These are phyloP conservation scores for Gaultheria prostrata DNA, from an alignment of 148 eudicot species.

Conservation along the genomic window DNA sequence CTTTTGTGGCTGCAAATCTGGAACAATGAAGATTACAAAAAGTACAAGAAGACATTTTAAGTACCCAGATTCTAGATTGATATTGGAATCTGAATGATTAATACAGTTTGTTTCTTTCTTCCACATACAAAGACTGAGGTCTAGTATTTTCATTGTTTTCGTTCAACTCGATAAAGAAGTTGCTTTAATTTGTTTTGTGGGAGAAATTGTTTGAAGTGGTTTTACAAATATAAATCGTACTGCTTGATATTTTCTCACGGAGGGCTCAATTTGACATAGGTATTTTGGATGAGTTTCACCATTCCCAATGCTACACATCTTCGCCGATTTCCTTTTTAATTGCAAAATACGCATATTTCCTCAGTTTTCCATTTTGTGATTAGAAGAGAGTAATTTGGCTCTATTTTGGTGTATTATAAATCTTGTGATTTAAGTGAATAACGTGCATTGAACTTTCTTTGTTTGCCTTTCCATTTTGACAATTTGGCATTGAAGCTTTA, in stretches of 20 bases:
- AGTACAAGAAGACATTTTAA: neutral
- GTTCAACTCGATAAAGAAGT: neutral
- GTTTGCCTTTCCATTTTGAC: neutral
- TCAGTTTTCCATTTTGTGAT: neutral
- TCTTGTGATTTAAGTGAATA: neutral
- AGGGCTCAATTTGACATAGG: neutral
- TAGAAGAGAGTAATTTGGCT: neutral
- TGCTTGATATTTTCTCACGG: neutral
- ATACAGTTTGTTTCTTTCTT: neutral
- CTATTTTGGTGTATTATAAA: neutral
- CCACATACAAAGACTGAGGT: neutral
- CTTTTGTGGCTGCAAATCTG: neutral
- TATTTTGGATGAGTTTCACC: neutral
- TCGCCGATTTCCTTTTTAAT: neutral
- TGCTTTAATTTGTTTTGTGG: neutral
- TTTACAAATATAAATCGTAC: neutral
- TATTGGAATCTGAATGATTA: neutral
- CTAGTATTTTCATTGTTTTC: neutral
- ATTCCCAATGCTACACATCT: neutral
- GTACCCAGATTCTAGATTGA: neutral
- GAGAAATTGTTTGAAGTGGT: neutral
- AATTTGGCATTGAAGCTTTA: neutral
- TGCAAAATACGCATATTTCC: neutral
- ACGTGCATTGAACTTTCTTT: neutral
- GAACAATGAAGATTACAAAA: neutral